Percentiles rank a stretch among this genome's conserved stretches.
These are phyloP conservation scores for Alternaria gaisen DNA, from an alignment of 2,329 filamentous ascomycete genomes.

Conservation along the genomic window DNA sequence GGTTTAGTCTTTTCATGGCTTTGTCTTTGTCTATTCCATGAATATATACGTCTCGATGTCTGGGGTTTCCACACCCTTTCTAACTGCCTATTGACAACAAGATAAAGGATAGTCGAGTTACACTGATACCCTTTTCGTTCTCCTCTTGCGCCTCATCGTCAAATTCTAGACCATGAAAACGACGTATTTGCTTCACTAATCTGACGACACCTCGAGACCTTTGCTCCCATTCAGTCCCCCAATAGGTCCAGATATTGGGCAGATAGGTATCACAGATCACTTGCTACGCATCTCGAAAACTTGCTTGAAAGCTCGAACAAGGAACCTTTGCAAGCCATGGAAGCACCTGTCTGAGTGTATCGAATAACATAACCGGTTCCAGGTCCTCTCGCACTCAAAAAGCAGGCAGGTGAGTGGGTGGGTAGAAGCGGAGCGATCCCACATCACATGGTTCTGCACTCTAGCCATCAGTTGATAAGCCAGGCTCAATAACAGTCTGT, in stretches of 20 bases:
- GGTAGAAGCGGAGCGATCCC: no score
- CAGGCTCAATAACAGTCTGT: background rate
- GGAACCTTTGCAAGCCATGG: no score
- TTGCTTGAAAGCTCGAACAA: no score
- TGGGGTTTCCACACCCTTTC: background rate
- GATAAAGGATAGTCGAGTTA: background rate
- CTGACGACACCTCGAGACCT: background rate
- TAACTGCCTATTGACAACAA: background rate
- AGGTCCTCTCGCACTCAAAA: no score
- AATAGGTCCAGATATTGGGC: background rate
- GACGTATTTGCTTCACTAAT: background rate
- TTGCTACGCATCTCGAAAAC: background rate
- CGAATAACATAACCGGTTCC: no score
- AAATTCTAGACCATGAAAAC: background rate
- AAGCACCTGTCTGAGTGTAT: no score
- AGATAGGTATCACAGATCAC: background rate
- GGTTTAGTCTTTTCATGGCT: background rate
- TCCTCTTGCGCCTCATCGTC: background rate
- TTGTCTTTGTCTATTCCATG: background rate
- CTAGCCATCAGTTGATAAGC: background rate
- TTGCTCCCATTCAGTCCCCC: background rate
- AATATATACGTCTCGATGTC: background rate
- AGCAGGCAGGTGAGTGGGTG: no score
- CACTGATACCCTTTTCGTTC: background rate
- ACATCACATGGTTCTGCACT: background rate